Conservation (phyloP, 352 stramenopile species). For the Thalassiosira mediterranea region DNA sequence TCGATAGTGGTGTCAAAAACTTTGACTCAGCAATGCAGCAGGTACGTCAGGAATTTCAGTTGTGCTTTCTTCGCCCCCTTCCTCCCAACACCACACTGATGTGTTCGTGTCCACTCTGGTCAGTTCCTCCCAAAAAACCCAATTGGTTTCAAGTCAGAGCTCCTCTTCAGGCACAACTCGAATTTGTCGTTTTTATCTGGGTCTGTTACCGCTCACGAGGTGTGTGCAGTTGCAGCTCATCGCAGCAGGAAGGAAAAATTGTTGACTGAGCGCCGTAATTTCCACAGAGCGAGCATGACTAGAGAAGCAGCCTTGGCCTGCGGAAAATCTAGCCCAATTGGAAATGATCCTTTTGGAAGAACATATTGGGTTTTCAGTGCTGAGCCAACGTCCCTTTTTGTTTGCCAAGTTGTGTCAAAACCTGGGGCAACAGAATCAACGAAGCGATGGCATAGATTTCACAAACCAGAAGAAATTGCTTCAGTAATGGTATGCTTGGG, state of each 20-base stretch:
- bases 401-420: constrained; percentile 52
- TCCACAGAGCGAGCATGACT: constrained; percentile 55
- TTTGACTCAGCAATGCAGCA: constrained; percentile 69
- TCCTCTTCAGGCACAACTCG: constrained; percentile 68
- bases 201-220: constrained; percentile 80
- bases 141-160: constrained; percentile 75
- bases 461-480: constrained; percentile 76
- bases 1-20: constrained; percentile 54
- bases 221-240: constrained; percentile 80
- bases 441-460: constrained; percentile 72
- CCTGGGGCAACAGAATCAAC: not conserved
- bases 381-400: constrained; percentile 76
- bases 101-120: no score
- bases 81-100: no score
- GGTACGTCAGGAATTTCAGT: constrained; percentile 16
- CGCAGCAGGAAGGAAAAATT: constrained; percentile 72
- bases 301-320: constrained; percentile 68
- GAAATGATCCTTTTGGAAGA: constrained; percentile 68
- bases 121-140: constrained; percentile 79
- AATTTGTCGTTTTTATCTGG: constrained; percentile 76
- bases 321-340: constrained; percentile 76
- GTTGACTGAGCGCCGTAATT: constrained; percentile 59
- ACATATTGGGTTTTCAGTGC: constrained; percentile 81
- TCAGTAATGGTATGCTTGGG: constrained; percentile 78
- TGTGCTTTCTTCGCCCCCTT: constrained; percentile 9